Evolutionary conservation across 164 flowering plant species (phyloP).

Genomic region (Stephania cephalantha): DNA sequence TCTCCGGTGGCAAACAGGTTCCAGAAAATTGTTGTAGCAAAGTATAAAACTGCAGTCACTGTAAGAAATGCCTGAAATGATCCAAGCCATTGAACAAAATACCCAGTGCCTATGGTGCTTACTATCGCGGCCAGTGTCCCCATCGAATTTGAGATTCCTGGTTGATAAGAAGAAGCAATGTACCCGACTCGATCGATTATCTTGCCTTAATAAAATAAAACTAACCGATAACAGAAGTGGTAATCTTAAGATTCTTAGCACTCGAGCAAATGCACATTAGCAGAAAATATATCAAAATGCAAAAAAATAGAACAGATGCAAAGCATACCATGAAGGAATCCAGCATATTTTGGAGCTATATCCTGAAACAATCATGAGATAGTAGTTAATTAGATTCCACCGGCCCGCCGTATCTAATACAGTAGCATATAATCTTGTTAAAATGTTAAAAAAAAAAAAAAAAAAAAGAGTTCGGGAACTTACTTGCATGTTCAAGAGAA

Average conservation of each 20-base stretch:
- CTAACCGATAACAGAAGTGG: background rate
- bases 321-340: conserved; percentile 80
- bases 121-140: conserved; percentile 90
- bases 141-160: conserved; percentile 83
- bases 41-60: conserved; percentile 72
- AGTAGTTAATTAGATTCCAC: background rate
- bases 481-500: conserved; percentile 91
- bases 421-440: background rate
- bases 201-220: background rate
- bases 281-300: background rate
- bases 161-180: background rate
- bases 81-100: conserved; percentile 93
- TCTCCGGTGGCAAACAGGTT: conserved; percentile 86
- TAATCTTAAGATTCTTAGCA: background rate
- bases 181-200: background rate
- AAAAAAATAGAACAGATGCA: background rate
- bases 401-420: background rate
- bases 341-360: conserved; percentile 88
- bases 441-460: background rate
- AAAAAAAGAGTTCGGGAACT: conserved; percentile 4
- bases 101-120: conserved; percentile 92
- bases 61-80: conserved; percentile 92
- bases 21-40: conserved; percentile 69
- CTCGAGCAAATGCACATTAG: background rate
- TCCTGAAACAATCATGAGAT: conserved; percentile 42